Conservation (phyloP, 2,329 filamentous ascomycete genomes). For the Cladosporium sp. region DNA sequence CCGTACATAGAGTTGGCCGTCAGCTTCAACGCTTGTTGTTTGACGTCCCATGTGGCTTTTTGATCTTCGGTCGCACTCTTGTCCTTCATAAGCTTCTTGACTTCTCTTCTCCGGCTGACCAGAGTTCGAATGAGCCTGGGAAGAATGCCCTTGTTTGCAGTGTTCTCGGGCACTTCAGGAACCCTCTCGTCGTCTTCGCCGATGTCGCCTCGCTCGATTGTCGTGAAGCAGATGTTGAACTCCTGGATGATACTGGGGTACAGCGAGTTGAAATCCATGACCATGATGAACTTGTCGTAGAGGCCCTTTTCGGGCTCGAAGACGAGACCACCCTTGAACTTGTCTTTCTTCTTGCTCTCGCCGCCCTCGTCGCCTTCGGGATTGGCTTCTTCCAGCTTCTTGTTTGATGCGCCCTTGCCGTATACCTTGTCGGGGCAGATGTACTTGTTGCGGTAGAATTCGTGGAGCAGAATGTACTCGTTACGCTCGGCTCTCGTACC, state of each 20-base stretch:
- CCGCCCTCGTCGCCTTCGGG: constrained; percentile 57
- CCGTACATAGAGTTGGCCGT: constrained; percentile 99
- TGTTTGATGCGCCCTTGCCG: constrained; percentile 56
- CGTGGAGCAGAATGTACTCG: constrained; percentile 97
- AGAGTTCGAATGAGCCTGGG: constrained; percentile 87
- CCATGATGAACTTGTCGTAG: constrained; percentile 95
- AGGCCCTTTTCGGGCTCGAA: constrained; percentile 97
- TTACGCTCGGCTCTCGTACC: constrained; percentile 96
- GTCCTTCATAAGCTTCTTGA: constrained; percentile 96
- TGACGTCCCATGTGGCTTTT: constrained; percentile 93
- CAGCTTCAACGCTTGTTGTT: constrained; percentile 91
- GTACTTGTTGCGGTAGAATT: constrained; percentile 94
- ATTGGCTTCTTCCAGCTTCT: constrained; percentile 67
- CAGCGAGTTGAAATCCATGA: constrained; percentile 99
- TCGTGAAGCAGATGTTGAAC: constrained; percentile 99
- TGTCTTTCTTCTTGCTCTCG: constrained; percentile 94
- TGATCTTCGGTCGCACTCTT: constrained; percentile 80
- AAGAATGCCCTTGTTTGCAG: constrained; percentile 76
- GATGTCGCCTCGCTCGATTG: constrained; percentile 69
- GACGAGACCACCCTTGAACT: constrained; percentile 96
- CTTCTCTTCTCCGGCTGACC: constrained; percentile 79
- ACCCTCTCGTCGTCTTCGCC: constrained; percentile 81
- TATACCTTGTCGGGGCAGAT: constrained; percentile 94
- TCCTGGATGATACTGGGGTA: constrained; percentile 99
- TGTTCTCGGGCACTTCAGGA: constrained; percentile 69